Evolutionary conservation across 2,329 filamentous ascomycete species (phyloP), one percentile per base, ranked within the genome.

Genomic region (Fusarium miscanthi): DNA sequence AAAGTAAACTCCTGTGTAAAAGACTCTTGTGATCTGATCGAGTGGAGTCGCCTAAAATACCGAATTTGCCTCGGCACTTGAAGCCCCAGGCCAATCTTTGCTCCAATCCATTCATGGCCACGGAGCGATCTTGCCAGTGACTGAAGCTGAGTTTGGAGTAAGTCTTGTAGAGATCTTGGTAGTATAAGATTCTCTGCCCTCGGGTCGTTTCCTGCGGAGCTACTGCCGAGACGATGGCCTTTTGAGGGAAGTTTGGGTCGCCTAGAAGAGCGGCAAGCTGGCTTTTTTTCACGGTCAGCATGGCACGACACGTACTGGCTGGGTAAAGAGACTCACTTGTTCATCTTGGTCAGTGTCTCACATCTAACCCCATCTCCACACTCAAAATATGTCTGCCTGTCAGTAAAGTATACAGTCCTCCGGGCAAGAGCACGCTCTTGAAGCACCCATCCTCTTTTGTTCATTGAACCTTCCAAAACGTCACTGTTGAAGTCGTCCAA

Each of bases 401-500:
- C 46, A 2, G 63, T 58, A 19, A 57, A 67, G 13, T 58, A 69
- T 2, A 69, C 14, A 0, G 63, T 59, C 1, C 63, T 33, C 1
- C 66, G 52, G n/a, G 66, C 57, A 13, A 67, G 53, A 12, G 53
- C 63, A 2, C 52, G 52, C 21, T 69, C 63, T 14, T 69, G 63
- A 4, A 69, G 17, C 1, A 67, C 63, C 63, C 66, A 63, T 0
- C 63, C 63, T 7, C 66, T 57, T 3, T 48, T 21, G 3, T 40
- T 57, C 9, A 69, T 12, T 0, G 57, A 31, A 0, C 57, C 63
- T 1, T 62, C 31, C 9, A 53, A 7, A 8, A 63, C 66, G 3
- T 69, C 38, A 2, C 5, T 6, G 4, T 61, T 40, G 13, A 69
- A 69, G 30, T 69, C 52, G 9, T 69, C 66, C 3, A 65, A 16